Base-by-base conservation (phyloP, 192 early-diverging fungal species). In the Gryganskiella cystojenkinii region DNA sequence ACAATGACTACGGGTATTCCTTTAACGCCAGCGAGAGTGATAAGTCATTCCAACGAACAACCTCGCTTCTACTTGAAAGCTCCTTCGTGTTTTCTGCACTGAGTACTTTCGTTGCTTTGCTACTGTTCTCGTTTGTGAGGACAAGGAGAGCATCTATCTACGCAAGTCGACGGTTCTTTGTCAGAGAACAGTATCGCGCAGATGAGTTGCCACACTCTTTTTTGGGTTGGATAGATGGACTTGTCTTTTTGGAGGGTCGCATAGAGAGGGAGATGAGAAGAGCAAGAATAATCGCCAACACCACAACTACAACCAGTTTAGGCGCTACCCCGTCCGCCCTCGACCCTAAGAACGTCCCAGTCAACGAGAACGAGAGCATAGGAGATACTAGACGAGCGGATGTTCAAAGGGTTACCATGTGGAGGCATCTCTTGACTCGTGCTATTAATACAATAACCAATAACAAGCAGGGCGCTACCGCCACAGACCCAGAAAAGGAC, bases 121-220 rank as follows among this genome's bases (percentile, higher is more conserved):
- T 42, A 19, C 51, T 69, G 7, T 69, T 69, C 57, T 69, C 67
- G 1, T 69, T 25, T 31, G 67, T 53, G 17, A 28, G 56, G 17
- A 51, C 49, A 20, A 35, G 57, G 28, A 17, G 67, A 10, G 37
- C 24, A 2, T 69, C 67, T 0, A 69, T 69, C 28, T 69, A 60
- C 60, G 57, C 43, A 10, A 50, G 56, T 2, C 54, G 67, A 0
- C 56, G 50, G 44, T 69, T 69, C 57, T 69, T 61, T 44, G 49
- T 69, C 25, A 42, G 67, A 30, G 57, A 59, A 14, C 56, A 69
- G 28, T 56, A 69, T 28, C 57, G 33, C 8, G 57, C 67, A 0
- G 67, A 69, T 0, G 28, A 47, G 4, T 30, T 59, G 14, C 37
- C 67, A 2, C 15, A 15, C 2, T 43, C 56, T 13, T 54, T 69